Evolutionary conservation across 1,284 basidiomycete species (phyloP), one percentile per base, ranked within the genome.

Genomic region (Cryptococcus wingfieldii): DNA sequence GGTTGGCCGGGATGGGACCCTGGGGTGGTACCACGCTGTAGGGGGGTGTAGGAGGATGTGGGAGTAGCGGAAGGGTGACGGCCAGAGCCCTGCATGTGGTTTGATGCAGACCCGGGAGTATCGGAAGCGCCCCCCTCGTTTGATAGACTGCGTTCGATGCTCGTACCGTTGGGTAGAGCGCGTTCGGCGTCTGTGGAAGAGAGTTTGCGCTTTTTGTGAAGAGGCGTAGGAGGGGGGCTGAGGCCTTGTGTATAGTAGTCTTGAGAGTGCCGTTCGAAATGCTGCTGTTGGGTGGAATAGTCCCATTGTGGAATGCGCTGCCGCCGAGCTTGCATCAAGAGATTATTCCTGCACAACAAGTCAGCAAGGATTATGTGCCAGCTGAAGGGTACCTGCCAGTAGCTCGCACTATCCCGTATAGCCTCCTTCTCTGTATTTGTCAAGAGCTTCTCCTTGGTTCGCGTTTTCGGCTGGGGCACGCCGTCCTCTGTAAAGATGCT

Each of bases 301-400:
- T 77, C 76, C 71, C 73, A 76, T 57, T 76, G 75, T 2, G 76
- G 76, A 9, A 74, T 75, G 16, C 76, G 56, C 28, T 63, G 55
- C 51, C 68, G 70, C 43, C 76, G 69, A 16, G 76, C 76, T 48
- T 70, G 66, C 10, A 74, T 65, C 12, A 77, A 53, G 16, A 77
- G 64, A 41, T 72, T 71, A 58, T 77, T 77, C 75, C 75, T 77
- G 51, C 19, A 19, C 27, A 44, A 28, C 34, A 59, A 53, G 2
- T 38, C 42, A 18, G 23, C 28, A 12, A 50, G 12, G 56, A 55
- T 27, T 38, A 50, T 19, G n/a, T 18, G 38, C 19, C 34, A 13
- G 18, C 23, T 19, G 23, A 44, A 38, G 4, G n/a, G 9, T 39
- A 68, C 67, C 55, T 50, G 69, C 69, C 69, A 71, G 55, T 71